These are phyloP conservation scores for Physcomitrellopsis africana DNA, from an alignment of 225 moss, liverwort and hornwort species.

Conservation along the genomic window DNA sequence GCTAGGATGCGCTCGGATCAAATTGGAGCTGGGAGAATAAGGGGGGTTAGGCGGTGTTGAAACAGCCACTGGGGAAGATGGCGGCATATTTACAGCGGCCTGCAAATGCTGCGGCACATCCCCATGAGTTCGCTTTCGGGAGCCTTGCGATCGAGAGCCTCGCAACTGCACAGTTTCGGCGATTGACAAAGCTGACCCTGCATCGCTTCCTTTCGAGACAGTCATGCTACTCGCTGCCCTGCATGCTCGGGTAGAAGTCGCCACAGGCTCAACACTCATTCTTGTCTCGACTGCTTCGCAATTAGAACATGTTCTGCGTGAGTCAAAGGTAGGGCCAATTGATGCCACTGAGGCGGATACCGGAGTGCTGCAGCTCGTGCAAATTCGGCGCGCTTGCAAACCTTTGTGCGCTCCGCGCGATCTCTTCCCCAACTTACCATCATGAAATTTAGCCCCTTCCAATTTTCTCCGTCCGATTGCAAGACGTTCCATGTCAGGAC, in stretches of 20 bases:
- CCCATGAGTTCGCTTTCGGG: constrained; percentile 59
- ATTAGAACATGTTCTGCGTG: constrained; percentile 47
- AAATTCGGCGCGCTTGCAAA: constrained; percentile 48
- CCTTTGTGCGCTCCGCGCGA: constrained; percentile 40
- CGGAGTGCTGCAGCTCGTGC: constrained; percentile 50
- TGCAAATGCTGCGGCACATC: constrained; percentile 82
- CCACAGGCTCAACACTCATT: constrained; percentile 35
- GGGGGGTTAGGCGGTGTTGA: constrained; percentile 85
- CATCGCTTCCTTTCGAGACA: constrained; percentile 26
- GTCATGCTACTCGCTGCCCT: neutral
- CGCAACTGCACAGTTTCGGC: constrained; percentile 62
- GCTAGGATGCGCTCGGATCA: constrained; percentile 80
- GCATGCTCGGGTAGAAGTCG: neutral
- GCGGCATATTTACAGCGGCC: constrained; percentile 64
- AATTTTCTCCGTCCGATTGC: constrained; percentile 44
- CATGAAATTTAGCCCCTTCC: constrained; percentile 50
- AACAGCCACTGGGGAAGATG: constrained; percentile 70
- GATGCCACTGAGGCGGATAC: constrained; percentile 52
- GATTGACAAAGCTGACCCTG: constrained; percentile 32
- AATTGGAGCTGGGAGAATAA: constrained; percentile 69
- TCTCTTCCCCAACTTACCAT: constrained; percentile 36
- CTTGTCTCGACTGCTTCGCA: constrained; percentile 54
- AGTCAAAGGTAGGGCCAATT: constrained; percentile 49
- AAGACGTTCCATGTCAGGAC: constrained; percentile 23
- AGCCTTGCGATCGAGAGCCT: constrained; percentile 66